phyloP scores from a whole-genome alignment of 805 yeast genomes.

The Starmerella cellae region DNA sequence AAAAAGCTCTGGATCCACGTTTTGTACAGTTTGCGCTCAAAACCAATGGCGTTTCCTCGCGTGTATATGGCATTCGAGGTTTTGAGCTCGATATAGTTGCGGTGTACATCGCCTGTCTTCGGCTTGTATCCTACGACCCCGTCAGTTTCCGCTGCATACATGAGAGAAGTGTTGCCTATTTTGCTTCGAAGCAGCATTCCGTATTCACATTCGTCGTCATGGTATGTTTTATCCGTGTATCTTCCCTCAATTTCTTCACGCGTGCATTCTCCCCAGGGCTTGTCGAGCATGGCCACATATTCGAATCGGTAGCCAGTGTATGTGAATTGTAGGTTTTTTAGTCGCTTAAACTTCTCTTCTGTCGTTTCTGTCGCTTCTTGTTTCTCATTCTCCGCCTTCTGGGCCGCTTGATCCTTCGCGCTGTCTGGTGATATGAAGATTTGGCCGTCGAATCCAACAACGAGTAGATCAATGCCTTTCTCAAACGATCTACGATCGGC shows the following conservation, averaged over 20 bases:
- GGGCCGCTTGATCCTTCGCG: constrained; percentile 5
- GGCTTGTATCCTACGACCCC: constrained; percentile 71
- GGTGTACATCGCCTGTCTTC: constrained; percentile 29
- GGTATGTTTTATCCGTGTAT: constrained; percentile 37
- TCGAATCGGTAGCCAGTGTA: constrained; percentile 69
- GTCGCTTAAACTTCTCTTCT: constrained; percentile 72
- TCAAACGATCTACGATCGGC: constrained; percentile 21
- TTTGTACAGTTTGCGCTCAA: constrained; percentile 69
- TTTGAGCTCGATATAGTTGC: constrained; percentile 76
- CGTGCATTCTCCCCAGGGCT: constrained; percentile 60
- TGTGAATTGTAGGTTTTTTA: constrained; percentile 41
- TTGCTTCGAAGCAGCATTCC: constrained; percentile 74
- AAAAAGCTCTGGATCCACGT: constrained; percentile 93
- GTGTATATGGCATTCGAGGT: constrained; percentile 47
- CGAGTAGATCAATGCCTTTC: constrained; percentile 47
- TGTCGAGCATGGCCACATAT: constrained; percentile 47
- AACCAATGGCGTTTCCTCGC: constrained; percentile 44
- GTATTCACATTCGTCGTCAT: constrained; percentile 53
- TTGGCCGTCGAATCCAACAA: constrained; percentile 50
- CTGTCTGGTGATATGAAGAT: constrained; percentile 27
- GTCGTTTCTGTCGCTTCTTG: constrained; percentile 14
- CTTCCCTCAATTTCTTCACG: constrained; percentile 59
- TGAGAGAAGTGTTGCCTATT: constrained; percentile 53
- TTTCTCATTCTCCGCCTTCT: constrained; percentile 19
- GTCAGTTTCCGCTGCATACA: constrained; percentile 85